Conservation (phyloP, 495 filamentous ascomycete genomes). For the Penicillium robsamsonii region DNA sequence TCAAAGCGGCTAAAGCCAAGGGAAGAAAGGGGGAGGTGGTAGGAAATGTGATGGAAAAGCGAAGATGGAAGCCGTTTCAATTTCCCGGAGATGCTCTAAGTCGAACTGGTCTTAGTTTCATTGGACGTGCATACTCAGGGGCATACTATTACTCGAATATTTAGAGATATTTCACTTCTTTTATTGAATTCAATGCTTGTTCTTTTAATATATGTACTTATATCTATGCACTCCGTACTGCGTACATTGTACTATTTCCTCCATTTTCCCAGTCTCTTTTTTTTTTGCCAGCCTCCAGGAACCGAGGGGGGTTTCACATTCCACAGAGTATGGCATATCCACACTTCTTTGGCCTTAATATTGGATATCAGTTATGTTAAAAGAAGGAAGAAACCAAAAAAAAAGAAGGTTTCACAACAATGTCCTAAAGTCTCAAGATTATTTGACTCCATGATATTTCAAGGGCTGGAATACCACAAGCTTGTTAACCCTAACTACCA, state of each 20-base stretch:
- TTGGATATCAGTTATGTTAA: not conserved
- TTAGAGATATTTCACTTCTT: conserved; percentile 10
- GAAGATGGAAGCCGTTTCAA: conserved; percentile 19
- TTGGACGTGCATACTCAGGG: conserved; percentile 27
- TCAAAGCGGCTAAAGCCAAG: conserved; percentile 11
- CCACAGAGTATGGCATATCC: not conserved
- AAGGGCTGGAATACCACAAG: not conserved
- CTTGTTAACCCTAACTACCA: conserved; percentile 2
- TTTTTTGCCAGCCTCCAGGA: conserved; percentile 5
- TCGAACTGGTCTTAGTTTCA: conserved; percentile 28
- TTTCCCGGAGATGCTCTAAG: conserved; percentile 29
- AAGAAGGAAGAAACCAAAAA: not conserved
- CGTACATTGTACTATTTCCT: not conserved
- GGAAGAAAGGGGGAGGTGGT: conserved; percentile 12
- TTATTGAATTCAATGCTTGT: not conserved
- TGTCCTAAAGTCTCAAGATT: not conserved
- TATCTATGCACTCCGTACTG: not conserved
- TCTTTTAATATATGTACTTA: not conserved
- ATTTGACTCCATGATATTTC: not conserved
- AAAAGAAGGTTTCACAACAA: conserved; percentile 3
- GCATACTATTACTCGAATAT: conserved; percentile 10
- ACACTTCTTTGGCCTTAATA: not conserved
- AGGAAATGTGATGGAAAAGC: conserved; percentile 17
- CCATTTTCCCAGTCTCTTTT: conserved; percentile 5
- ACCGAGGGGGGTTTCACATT: conserved; percentile 4